Conservation (phyloP, 345 rosid species). For the Melastoma malabathricum region DNA sequence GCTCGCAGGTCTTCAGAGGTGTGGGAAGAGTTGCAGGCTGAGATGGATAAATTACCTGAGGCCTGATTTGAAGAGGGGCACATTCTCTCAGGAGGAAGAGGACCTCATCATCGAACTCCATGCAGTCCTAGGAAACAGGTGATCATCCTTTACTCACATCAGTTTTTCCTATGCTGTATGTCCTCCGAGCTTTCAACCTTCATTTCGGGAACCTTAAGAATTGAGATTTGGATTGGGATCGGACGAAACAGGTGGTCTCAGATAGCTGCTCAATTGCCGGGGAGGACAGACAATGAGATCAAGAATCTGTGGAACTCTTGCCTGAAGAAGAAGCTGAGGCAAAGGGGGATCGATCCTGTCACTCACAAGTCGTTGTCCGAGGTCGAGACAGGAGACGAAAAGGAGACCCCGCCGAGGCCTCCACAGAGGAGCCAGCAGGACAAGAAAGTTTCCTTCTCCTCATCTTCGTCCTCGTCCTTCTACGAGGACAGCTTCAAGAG, state of each 20-base stretch:
- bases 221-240: too few species aligned
- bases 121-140: conserved; percentile 65
- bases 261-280: conserved; percentile 59
- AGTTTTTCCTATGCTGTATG: too few species aligned
- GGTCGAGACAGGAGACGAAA: conserved; percentile 21
- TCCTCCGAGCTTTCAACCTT: too few species aligned
- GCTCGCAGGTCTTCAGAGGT: conserved; percentile 68
- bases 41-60: conserved; percentile 94
- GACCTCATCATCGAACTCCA: conserved; percentile 77
- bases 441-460: too few species aligned
- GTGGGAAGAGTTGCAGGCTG: conserved; percentile 95
- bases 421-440: too few species aligned
- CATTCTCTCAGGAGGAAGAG: conserved; percentile 91
- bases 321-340: conserved; percentile 59
- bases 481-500: too few species aligned
- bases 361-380: conserved; percentile 61
- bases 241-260: conserved; percentile 44
- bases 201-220: too few species aligned
- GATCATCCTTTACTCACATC: too few species aligned
- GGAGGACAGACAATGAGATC: conserved; percentile 60
- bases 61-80: conserved; percentile 96
- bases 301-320: conserved; percentile 71
- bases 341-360: conserved; percentile 55
- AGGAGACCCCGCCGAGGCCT: conserved; percentile 4
- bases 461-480: too few species aligned